A percentile compares a stretch with the other conserved stretches of the same genome.
Conservation (phyloP, 306 rosid genomes). For the Mimosa pudica region DNA sequence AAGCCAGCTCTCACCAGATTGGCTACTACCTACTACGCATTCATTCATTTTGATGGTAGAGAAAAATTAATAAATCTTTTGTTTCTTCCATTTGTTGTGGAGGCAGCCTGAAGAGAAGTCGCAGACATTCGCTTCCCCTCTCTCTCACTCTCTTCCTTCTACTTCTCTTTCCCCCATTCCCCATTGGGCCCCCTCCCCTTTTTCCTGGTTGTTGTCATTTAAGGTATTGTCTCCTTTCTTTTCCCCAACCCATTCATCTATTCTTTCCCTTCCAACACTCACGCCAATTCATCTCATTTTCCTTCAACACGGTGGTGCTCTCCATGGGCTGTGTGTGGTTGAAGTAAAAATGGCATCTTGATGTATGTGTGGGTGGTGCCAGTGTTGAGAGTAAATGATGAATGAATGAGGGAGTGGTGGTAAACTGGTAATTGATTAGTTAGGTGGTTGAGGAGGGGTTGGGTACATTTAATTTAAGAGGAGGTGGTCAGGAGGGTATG, state of each 20-base stretch:
- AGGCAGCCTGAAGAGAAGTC: neutral
- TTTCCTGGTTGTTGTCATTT: constrained; percentile 27
- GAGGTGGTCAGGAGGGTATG: constrained; percentile 47
- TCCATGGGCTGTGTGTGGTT: constrained; percentile 33
- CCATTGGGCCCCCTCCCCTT: constrained; percentile 34
- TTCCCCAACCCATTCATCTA: constrained; percentile 41
- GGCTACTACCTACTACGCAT: constrained; percentile 27
- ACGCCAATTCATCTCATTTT: too few relatives aligned
- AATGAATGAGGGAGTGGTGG: constrained; percentile 36
- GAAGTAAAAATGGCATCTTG: constrained; percentile 16
- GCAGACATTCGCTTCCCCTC: constrained; percentile 31
- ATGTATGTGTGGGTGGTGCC: constrained; percentile 30
- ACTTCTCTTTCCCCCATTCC: neutral
- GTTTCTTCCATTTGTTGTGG: constrained; percentile 43
- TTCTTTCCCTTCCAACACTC: too few relatives aligned
- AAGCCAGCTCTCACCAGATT: constrained; percentile 51
- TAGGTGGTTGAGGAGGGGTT: constrained; percentile 33
- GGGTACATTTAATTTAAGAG: constrained; percentile 30
- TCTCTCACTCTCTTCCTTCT: neutral
- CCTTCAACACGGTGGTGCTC: constrained; percentile 17
- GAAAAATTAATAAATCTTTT: constrained; percentile 1
- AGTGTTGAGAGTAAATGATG: constrained; percentile 33
- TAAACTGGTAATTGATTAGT: constrained; percentile 32
- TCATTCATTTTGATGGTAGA: constrained; percentile 31
- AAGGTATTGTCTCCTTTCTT: constrained; percentile 45